These are phyloP conservation scores for Aspergillus brunneoviolaceus DNA, from an alignment of 2,329 filamentous ascomycete species.

Conservation along the genomic window DNA sequence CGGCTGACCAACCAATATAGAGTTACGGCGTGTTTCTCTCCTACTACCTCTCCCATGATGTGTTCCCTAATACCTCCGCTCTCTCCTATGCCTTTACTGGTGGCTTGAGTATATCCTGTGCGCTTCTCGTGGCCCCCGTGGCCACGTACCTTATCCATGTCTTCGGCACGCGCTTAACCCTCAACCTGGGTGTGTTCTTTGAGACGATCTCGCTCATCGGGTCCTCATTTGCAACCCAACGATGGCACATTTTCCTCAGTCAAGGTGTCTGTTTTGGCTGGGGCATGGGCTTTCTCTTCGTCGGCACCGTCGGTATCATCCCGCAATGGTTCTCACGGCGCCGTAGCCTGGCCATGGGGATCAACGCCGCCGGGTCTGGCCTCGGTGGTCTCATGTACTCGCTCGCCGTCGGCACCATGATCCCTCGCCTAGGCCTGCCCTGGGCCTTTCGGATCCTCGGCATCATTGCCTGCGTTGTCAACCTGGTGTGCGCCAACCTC, in stretches of 20 bases:
- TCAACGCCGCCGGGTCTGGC: conserved; percentile 59
- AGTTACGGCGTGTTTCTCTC: conserved; percentile 60
- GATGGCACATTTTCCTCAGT: conserved; percentile 61
- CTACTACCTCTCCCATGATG: conserved; percentile 56
- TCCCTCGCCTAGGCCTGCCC: conserved; percentile 54
- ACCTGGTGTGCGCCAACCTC: conserved; percentile 54
- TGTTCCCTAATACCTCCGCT: conserved; percentile 55
- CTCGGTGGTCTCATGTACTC: conserved; percentile 61
- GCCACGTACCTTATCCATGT: conserved; percentile 55
- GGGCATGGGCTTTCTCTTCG: conserved; percentile 63
- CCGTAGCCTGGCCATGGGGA: conserved; percentile 60
- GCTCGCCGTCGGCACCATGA: conserved; percentile 58
- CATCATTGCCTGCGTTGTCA: conserved; percentile 54
- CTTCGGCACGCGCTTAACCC: conserved; percentile 54
- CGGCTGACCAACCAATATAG: conserved; percentile 19
- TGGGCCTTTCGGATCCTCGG: conserved; percentile 64
- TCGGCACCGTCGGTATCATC: conserved; percentile 55
- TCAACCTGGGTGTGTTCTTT: conserved; percentile 57
- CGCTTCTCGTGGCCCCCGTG: conserved; percentile 57
- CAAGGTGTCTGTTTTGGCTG: conserved; percentile 63
- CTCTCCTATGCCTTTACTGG: conserved; percentile 62
- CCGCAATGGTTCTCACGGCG: conserved; percentile 63
- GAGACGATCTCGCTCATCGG: conserved; percentile 56
- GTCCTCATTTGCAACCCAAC: conserved; percentile 55
- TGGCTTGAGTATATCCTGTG: conserved; percentile 58